Evolutionary conservation across 2,329 filamentous ascomycete genomes (phyloP).

Genomic region (Microascus cirrosus): DNA sequence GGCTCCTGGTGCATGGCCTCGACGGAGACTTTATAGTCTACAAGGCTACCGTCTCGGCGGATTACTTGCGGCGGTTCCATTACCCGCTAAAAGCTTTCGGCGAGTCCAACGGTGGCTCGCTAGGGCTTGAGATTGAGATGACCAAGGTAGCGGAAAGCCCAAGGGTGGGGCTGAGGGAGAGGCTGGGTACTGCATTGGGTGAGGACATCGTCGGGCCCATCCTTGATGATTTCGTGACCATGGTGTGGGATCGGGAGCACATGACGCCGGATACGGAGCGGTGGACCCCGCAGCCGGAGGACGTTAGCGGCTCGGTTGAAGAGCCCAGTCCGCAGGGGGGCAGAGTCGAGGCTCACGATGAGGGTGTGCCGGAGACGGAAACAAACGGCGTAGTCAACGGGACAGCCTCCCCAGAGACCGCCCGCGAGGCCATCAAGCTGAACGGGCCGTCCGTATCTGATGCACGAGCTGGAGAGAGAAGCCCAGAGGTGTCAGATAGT

Average conservation of each 20-base stretch:
- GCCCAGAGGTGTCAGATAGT: not conserved
- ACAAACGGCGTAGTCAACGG: not conserved
- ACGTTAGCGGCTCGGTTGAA: not conserved
- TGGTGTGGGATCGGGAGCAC: not conserved
- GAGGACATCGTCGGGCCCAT: conserved; percentile 34
- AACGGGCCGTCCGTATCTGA: too few species aligned
- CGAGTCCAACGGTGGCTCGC: conserved; percentile 6
- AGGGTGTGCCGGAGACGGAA: not conserved
- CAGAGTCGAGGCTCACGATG: too few species aligned
- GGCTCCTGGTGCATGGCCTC: conserved; percentile 36
- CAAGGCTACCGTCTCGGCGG: conserved; percentile 32
- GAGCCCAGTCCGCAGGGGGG: not conserved
- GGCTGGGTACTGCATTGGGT: conserved; percentile 41
- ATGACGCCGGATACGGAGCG: not conserved
- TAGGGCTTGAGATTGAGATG: conserved; percentile 33
- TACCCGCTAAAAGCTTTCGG: conserved; percentile 18
- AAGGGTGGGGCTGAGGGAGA: conserved; percentile 40
- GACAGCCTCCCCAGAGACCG: not conserved
- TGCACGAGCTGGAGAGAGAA: not conserved
- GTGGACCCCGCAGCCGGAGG: not conserved
- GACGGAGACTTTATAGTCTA: conserved; percentile 42
- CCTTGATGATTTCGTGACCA: conserved; percentile 18
- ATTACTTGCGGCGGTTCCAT: conserved; percentile 39
- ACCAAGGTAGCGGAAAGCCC: conserved; percentile 42
- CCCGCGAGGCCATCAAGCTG: too few species aligned